A percentile compares a stretch with the other conserved stretches of the same genome.
Conservation (phyloP, 208 protist species). For the Leishmania turanica region DNA sequence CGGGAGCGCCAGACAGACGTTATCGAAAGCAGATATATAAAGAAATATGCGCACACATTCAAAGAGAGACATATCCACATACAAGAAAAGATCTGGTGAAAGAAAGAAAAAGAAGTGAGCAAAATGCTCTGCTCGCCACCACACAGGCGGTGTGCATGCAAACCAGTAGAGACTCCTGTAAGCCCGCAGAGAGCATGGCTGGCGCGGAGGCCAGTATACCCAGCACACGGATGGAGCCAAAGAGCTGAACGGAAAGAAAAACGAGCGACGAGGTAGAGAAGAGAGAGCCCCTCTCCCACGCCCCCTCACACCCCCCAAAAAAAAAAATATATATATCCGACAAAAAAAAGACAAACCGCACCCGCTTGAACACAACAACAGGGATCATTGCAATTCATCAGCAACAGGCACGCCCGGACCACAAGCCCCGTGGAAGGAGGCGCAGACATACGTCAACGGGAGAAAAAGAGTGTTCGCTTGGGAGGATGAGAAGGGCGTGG, state of each 20-base stretch:
- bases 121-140: background rate
- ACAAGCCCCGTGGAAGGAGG: background rate
- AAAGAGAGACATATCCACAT: background rate
- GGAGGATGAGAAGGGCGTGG: too few relatives aligned
- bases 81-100: background rate
- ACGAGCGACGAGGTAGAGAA: background rate
- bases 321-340: too few relatives aligned
- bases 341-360: background rate
- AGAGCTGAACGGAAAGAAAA: background rate
- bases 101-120: background rate
- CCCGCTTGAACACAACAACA: background rate
- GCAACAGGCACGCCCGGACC: background rate
- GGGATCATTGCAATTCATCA: background rate
- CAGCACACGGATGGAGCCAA: background rate
- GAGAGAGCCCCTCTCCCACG: background rate
- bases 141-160: background rate
- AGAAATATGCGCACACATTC: background rate
- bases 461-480: background rate
- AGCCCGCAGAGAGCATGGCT: background rate
- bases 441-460: background rate
- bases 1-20: too few relatives aligned
- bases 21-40: background rate
- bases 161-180: background rate
- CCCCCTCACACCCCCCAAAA: background rate
- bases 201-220: background rate